Conservation (phyloP, 768 basidiomycete genomes). For the Xerocomus spinulosus region DNA sequence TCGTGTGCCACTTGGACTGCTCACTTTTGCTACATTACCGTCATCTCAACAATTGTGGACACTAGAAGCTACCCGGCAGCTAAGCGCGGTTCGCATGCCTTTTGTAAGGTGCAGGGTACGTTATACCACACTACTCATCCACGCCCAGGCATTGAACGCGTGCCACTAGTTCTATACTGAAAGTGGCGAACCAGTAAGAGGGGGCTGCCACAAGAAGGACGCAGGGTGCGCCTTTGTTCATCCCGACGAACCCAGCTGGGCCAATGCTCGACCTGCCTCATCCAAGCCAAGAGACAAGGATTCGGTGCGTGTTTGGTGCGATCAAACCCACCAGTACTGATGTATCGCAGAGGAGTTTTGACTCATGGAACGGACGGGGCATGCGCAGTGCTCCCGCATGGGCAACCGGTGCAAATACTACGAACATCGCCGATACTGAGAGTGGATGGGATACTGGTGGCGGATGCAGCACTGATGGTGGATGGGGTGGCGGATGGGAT, state of each 20-base stretch:
- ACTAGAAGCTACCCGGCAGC: background rate
- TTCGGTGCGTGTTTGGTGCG: constrained; percentile 12
- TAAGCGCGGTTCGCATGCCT: constrained; percentile 23
- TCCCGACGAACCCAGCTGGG: constrained; percentile 25
- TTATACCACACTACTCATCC: constrained; percentile 3
- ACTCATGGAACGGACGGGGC: constrained; percentile 4
- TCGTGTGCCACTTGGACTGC: constrained; percentile 1
- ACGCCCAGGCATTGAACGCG: background rate
- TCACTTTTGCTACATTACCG: background rate
- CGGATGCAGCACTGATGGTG: constrained; percentile 7
- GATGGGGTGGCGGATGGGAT: constrained; percentile 7
- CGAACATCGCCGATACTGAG: constrained; percentile 1
- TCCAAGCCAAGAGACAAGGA: constrained; percentile 10
- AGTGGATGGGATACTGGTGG: constrained; percentile 8
- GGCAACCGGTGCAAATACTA: background rate
- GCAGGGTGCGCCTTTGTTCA: constrained; percentile 30
- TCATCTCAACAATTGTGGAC: background rate
- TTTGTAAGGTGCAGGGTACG: constrained; percentile 23
- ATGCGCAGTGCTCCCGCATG: background rate
- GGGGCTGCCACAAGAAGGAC: constrained; percentile 24
- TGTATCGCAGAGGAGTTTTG: constrained; percentile 7
- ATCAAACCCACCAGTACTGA: background rate
- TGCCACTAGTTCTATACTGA: constrained; percentile 28
- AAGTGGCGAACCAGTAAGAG: constrained; percentile 22
- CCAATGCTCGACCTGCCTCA: constrained; percentile 11